These are phyloP conservation scores for Alternaria sp. DNA, from an alignment of 2,329 filamentous ascomycete genomes.

Conservation along the genomic window DNA sequence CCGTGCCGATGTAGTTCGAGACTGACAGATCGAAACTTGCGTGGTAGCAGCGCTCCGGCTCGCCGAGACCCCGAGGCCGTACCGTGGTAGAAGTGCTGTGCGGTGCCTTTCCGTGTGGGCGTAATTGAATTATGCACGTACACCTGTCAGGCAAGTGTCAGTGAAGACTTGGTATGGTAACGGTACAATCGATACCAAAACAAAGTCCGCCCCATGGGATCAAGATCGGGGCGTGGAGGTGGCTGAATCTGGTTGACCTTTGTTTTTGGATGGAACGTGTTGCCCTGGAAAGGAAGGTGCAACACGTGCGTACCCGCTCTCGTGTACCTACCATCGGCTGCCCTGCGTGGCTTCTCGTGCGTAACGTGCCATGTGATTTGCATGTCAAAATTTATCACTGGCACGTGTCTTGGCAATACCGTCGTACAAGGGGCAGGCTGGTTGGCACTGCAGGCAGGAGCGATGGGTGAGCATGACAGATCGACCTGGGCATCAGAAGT, in stretches of 20 bases:
- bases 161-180: background rate
- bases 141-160: background rate
- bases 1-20: conserved; percentile 1
- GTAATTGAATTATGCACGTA: background rate
- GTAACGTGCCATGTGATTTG: background rate
- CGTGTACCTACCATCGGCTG: background rate
- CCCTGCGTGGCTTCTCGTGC: conserved; percentile 2
- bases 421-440: background rate
- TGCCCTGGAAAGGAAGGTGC: conserved; percentile 3
- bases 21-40: background rate
- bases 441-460: background rate
- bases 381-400: background rate
- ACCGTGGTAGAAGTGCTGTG: background rate
- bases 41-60: background rate
- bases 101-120: background rate
- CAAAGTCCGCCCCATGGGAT: background rate
- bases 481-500: background rate
- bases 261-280: conserved; percentile 1
- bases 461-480: background rate
- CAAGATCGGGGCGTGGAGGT: background rate
- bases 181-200: background rate
- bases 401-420: background rate
- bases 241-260: background rate
- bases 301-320: conserved; percentile 12
- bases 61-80: background rate